Conservation (phyloP, 2,329 filamentous ascomycete species). For the Lachnellula occidentalis region DNA sequence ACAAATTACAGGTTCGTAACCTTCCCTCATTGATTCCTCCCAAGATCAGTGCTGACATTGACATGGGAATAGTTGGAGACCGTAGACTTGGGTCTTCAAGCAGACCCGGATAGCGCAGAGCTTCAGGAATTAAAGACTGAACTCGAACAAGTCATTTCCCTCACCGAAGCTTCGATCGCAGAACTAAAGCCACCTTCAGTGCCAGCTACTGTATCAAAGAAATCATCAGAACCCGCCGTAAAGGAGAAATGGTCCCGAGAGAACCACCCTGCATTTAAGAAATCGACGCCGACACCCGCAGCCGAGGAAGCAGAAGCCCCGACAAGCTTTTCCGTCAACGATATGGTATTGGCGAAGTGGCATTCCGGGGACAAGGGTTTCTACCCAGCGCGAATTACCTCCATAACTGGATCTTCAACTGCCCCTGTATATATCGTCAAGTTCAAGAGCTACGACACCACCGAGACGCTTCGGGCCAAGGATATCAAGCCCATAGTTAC, state of each 20-base stretch:
- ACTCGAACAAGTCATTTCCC: conserved; percentile 73
- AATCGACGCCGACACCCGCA: conserved; percentile 41
- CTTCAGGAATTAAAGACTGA: conserved; percentile 72
- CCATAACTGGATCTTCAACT: conserved; percentile 85
- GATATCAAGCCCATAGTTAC: conserved; percentile 77
- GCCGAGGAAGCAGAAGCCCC: conserved; percentile 47
- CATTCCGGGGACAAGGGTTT: conserved; percentile 81
- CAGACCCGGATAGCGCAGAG: conserved; percentile 75
- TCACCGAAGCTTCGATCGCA: conserved; percentile 74
- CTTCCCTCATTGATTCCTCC: neutral
- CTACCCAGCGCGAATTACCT: conserved; percentile 89
- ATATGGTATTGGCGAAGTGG: conserved; percentile 88
- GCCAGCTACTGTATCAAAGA: conserved; percentile 33
- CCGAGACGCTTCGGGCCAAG: conserved; percentile 73
- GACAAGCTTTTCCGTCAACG: conserved; percentile 74
- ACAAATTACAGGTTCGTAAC: conserved; percentile 49
- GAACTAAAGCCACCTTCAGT: conserved; percentile 61
- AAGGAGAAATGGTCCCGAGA: conserved; percentile 74
- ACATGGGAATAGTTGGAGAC: conserved; percentile 61
- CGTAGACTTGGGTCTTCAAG: conserved; percentile 67
- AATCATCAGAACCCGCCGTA: conserved; percentile 45
- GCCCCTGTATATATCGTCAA: conserved; percentile 91
- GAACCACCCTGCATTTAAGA: conserved; percentile 73
- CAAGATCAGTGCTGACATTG: conserved; percentile 10
- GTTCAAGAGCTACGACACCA: conserved; percentile 86